A percentile compares a stretch with the other conserved stretches of the same genome.
Conservation (phyloP, 441 rosid genomes). For the Eugenia klotzschiana region DNA sequence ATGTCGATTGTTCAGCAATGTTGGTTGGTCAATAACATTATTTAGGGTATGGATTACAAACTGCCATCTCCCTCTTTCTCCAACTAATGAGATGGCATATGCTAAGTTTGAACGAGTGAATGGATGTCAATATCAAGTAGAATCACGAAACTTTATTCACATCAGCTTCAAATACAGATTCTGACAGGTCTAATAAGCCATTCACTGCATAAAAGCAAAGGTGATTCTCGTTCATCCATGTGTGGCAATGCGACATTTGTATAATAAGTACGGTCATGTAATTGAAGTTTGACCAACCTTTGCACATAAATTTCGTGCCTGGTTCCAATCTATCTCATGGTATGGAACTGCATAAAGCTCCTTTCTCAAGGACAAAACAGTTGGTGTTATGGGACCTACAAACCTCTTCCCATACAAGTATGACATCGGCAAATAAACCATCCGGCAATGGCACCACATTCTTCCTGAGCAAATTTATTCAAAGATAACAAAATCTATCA, state of each 20-base stretch:
- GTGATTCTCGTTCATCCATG: not conserved
- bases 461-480: slow-evolving; percentile 31
- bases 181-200: not conserved
- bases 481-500: not conserved
- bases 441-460: slow-evolving; percentile 85
- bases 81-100: not conserved
- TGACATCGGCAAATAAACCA: slow-evolving; percentile 48
- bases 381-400: slow-evolving; percentile 56
- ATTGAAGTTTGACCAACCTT: slow-evolving; percentile 36
- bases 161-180: not conserved
- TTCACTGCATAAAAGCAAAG: not conserved
- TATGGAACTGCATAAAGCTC: slow-evolving; percentile 58
- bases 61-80: not conserved
- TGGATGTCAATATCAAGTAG: not conserved
- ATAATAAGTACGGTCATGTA: not conserved
- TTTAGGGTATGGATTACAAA: not conserved
- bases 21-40: not conserved
- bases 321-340: slow-evolving; percentile 56
- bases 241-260: not conserved
- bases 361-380: slow-evolving; percentile 49
- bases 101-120: not conserved
- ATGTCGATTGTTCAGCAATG: not conserved
- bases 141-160: not conserved
- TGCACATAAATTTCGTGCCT: slow-evolving; percentile 58
- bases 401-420: slow-evolving; percentile 15